These are phyloP conservation scores for Alternaria sp. DNA, from an alignment of 2,329 filamentous ascomycete species.

Conservation along the genomic window DNA sequence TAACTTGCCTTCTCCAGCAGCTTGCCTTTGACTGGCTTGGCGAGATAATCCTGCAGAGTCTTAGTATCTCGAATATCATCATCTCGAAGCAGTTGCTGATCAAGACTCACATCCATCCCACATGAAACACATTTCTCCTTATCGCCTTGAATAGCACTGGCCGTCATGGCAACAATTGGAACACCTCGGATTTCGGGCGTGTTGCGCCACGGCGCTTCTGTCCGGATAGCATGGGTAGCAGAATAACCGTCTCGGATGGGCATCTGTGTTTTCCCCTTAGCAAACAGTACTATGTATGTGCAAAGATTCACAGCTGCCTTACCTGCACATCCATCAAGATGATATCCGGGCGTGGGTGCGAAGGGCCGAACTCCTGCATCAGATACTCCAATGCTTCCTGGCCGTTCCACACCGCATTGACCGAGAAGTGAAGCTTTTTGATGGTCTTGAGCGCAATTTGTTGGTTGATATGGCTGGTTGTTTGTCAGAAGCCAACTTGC, in stretches of 20 bases:
- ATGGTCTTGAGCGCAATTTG: slow-evolving; percentile 80
- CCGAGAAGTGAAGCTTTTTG: slow-evolving; percentile 74
- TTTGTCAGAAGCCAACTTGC: slow-evolving; percentile 13
- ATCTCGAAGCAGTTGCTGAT: slow-evolving; percentile 14
- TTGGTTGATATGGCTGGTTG: slow-evolving; percentile 67
- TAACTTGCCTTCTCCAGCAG: slow-evolving; percentile 65
- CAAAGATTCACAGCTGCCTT: slow-evolving; percentile 52
- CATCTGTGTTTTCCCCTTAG: slow-evolving; percentile 18
- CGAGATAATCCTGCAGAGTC: slow-evolving; percentile 43
- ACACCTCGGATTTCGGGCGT: slow-evolving; percentile 66
- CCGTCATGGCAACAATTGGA: slow-evolving; percentile 83
- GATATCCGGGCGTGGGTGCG: slow-evolving; percentile 70
- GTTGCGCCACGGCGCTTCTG: slow-evolving; percentile 70
- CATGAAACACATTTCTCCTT: slow-evolving; percentile 74
- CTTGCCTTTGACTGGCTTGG: slow-evolving; percentile 70
- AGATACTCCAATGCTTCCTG: slow-evolving; percentile 81
- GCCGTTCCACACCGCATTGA: slow-evolving; percentile 77
- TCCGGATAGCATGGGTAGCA: slow-evolving; percentile 76
- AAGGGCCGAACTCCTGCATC: slow-evolving; percentile 58
- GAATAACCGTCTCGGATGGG: slow-evolving; percentile 77
- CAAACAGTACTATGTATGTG: not conserved
- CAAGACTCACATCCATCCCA: slow-evolving; percentile 70
- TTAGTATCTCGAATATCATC: slow-evolving; percentile 30
- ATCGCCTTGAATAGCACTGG: slow-evolving; percentile 79
- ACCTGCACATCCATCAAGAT: slow-evolving; percentile 83